Percentiles rank a stretch among this genome's conserved stretches.
Evolutionary conservation across 2,329 filamentous ascomycete species (phyloP).

Genomic region (Penicillium sp.): DNA sequence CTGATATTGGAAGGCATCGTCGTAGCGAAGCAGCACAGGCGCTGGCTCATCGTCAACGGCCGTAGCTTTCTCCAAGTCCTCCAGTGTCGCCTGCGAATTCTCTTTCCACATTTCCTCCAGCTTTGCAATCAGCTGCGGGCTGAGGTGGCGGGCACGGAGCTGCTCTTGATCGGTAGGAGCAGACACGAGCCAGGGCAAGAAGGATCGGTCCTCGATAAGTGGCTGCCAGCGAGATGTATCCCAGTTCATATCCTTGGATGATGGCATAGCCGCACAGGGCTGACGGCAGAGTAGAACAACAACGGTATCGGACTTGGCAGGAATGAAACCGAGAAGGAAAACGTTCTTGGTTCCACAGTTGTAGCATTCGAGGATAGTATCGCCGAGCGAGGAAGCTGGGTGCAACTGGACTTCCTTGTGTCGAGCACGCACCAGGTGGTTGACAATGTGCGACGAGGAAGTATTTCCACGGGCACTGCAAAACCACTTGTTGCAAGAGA

Average conservation of each 20-base stretch:
- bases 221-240: constrained; percentile 98
- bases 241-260: constrained; percentile 99
- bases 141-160: constrained; percentile 88
- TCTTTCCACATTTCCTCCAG: constrained; percentile 99
- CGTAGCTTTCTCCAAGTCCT: constrained; percentile 86
- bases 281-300: constrained; percentile 96
- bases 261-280: constrained; percentile 90
- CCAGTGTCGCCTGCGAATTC: constrained; percentile 81
- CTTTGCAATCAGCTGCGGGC: constrained; percentile 92
- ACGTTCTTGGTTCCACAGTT: constrained; percentile 99
- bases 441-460: constrained; percentile 96
- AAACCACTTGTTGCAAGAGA: constrained; percentile 97
- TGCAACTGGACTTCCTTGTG: constrained; percentile 99
- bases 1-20: constrained; percentile 97
- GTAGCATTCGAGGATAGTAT: constrained; percentile 97
- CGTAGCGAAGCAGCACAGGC: constrained; percentile 88
- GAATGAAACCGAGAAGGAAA: constrained; percentile 95
- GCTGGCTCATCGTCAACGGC: constrained; percentile 94
- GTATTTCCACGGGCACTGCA: constrained; percentile 97
- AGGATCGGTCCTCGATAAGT: constrained; percentile 93
- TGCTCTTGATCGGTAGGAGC: constrained; percentile 92
- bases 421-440: constrained; percentile 92
- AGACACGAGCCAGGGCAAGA: constrained; percentile 89
- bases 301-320: constrained; percentile 96
- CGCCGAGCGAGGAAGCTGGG: constrained; percentile 86